Percentiles rank a stretch among this genome's conserved stretches.
phyloP scores from a whole-genome alignment of 768 basidiomycete species.

The Gelatoporia subvermispora region DNA sequence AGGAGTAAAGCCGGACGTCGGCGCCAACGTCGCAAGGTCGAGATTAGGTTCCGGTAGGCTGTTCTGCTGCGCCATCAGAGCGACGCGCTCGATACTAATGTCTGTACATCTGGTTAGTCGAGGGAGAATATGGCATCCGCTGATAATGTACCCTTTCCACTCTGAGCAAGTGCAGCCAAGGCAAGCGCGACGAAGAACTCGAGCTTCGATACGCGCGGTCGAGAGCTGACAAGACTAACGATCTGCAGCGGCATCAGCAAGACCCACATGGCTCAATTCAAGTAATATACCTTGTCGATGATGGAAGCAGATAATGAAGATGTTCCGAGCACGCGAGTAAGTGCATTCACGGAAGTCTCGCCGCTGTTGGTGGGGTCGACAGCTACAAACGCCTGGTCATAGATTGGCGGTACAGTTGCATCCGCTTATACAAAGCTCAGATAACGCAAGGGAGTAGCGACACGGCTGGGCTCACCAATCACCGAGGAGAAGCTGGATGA shows the following conservation, averaged over 20 bases:
- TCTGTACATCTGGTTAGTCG: constrained; percentile 37
- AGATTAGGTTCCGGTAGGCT: constrained; percentile 71
- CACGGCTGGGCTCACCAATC: constrained; percentile 44
- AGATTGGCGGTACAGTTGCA: constrained; percentile 75
- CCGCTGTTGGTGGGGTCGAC: constrained; percentile 70
- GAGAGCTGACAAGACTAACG: constrained; percentile 81
- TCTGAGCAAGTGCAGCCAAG: constrained; percentile 81
- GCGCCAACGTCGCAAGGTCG: constrained; percentile 53
- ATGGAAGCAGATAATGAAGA: constrained; percentile 77
- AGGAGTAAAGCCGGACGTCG: constrained; percentile 42
- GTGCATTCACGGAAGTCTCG: constrained; percentile 76
- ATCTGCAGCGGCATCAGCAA: constrained; percentile 46
- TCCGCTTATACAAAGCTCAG: constrained; percentile 43
- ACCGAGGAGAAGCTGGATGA: constrained; percentile 60
- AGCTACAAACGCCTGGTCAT: constrained; percentile 65
- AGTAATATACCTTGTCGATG: constrained; percentile 69
- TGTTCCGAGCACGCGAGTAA: constrained; percentile 76
- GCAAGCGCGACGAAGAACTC: constrained; percentile 93
- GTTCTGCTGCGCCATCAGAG: constrained; percentile 71
- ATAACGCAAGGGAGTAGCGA: not conserved
- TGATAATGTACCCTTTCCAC: constrained; percentile 56
- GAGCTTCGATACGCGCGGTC: constrained; percentile 73
- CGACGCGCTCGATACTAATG: constrained; percentile 77
- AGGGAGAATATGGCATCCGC: not conserved
- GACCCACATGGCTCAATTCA: not conserved